Conservation (phyloP, 768 basidiomycete genomes). For the Kwoniella dendrophila region DNA sequence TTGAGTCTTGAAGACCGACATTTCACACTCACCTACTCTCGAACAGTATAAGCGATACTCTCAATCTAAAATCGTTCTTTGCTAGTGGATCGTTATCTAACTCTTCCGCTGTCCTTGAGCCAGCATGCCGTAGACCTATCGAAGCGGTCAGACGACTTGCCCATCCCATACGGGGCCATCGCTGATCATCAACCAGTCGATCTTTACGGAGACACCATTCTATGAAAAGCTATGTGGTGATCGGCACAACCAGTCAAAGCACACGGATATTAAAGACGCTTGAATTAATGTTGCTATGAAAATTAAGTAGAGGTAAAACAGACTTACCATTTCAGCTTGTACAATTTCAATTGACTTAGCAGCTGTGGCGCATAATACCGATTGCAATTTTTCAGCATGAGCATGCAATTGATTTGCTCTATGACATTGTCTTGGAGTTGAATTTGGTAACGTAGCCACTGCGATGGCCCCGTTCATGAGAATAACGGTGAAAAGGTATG, state of each 20-base stretch:
- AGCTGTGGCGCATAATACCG: constrained; percentile 15
- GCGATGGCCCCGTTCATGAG: constrained; percentile 12
- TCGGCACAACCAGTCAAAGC: no score
- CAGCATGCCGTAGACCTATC: constrained; percentile 12
- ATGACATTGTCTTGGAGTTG: neutral
- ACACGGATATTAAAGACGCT: no score
- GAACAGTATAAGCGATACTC: constrained; percentile 11
- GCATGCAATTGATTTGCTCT: constrained; percentile 2
- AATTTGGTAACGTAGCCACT: constrained; percentile 3
- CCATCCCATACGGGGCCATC: constrained; percentile 10
- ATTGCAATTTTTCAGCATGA: constrained; percentile 18
- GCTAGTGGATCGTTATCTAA: neutral
- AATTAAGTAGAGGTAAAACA: no score
- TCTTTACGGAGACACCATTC: constrained; percentile 8
- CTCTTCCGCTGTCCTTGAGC: neutral
- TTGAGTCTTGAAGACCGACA: neutral
- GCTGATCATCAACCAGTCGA: constrained; percentile 19
- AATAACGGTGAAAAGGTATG: constrained; percentile 16
- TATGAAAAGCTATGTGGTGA: neutral
- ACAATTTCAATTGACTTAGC: constrained; percentile 18
- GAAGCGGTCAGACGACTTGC: constrained; percentile 1
- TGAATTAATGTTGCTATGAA: no score
- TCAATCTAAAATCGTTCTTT: constrained; percentile 11
- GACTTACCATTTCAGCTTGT: constrained; percentile 12
- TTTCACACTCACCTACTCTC: constrained; percentile 13